Percentiles rank a stretch among this genome's conserved stretches.
phyloP scores from a whole-genome alignment of 345 rosid genomes.

The Noccaea bulbosa region DNA sequence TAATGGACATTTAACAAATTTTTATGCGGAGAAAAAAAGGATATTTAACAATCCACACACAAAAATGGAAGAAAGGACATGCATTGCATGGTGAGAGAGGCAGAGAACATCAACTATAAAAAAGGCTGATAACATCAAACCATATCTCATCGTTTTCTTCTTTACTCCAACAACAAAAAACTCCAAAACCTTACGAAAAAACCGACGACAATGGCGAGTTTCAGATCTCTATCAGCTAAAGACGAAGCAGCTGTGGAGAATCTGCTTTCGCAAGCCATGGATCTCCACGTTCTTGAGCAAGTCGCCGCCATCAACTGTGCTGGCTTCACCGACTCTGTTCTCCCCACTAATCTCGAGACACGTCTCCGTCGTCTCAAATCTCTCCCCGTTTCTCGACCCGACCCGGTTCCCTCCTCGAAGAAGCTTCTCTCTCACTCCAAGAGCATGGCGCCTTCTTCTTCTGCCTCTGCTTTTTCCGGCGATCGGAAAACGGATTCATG shows the following conservation, averaged over 20 bases:
- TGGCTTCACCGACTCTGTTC: conserved; percentile 51
- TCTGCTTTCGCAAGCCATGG: conserved; percentile 62
- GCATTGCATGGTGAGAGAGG: too few species aligned
- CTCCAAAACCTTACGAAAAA: background rate
- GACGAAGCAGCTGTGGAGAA: conserved; percentile 71
- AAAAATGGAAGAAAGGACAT: too few species aligned
- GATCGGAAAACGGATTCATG: conserved; percentile 10
- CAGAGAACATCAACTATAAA: too few species aligned
- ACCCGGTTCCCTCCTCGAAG: conserved; percentile 26
- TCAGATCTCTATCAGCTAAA: conserved; percentile 51
- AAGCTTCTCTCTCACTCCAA: conserved; percentile 30
- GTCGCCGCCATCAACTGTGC: conserved; percentile 71
- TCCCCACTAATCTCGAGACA: conserved; percentile 63
- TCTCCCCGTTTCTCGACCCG: conserved; percentile 48
- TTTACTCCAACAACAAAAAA: background rate
- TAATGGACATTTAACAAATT: background rate
- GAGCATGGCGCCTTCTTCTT: conserved; percentile 20
- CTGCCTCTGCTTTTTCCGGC: conserved; percentile 10
- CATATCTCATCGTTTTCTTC: background rate
- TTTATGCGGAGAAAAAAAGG: background rate
- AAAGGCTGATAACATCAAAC: too few species aligned
- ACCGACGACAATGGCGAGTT: conserved; percentile 54
- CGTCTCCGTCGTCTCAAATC: conserved; percentile 81
- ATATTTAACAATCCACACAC: background rate
- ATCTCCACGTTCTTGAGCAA: conserved; percentile 68